Evolutionary conservation across 1,139 yeast genomes (phyloP), one percentile per base, ranked within the genome.

Genomic region (Hemisphaericaspora xylanilytica): DNA sequence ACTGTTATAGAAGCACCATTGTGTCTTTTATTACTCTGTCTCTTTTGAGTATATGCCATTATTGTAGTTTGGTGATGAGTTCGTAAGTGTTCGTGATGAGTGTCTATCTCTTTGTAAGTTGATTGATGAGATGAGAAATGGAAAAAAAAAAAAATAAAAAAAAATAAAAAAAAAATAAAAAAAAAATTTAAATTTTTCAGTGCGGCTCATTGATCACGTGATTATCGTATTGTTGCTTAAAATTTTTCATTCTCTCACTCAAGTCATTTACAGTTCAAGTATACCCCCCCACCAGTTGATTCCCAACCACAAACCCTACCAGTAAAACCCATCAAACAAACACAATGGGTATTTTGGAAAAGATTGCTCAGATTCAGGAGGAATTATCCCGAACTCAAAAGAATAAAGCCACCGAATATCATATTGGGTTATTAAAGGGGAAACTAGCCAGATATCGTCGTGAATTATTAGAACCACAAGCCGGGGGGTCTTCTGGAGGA

Each of bases 321-420:
- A n/a, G n/a, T n/a, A n/a, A n/a, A n/a, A n/a, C n/a, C n/a, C n/a
- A n/a, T n/a, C n/a, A n/a, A n/a, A n/a, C n/a, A n/a, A n/a, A n/a
- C n/a, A n/a, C n/a, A n/a, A 63, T 63, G 68, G 68, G 68, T 16
- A 58, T 58, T 11, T 43, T 60, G 13, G 97, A 89, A 51, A 89
- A 88, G 59, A 90, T 90, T 53, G 81, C 82, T 46, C 88, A 82
- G 64, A 89, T 92, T 66, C 95, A 88, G 65, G 94, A 84, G 63
- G 98, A 92, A 63, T 79, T 92, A 71, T 80, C 96, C 29, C 75
- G 97, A 46, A 92, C 98, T 25, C 98, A 92, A 59, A 92, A 92
- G 71, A 92, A 92, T 59, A 92, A 92, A 67, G 98, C 98, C 49
- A 92, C 98, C 1, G 97, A 92, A 66, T 90, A 90, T 61, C 98